Evolutionary conservation across 257 asterid species (phyloP).

Genomic region (Eustoma russellianum): DNA sequence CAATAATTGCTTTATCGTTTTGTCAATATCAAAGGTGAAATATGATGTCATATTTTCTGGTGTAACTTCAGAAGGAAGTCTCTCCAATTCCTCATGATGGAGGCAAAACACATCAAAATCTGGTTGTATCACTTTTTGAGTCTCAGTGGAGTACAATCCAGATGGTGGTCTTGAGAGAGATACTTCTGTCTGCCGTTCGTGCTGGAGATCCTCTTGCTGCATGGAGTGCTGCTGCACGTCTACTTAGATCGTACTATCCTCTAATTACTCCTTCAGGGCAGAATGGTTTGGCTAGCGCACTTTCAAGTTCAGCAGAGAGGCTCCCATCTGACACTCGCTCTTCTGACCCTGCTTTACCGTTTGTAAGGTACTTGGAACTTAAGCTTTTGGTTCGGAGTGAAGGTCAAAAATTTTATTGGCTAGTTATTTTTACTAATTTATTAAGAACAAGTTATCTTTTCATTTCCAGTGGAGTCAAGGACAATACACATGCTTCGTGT

Average conservation of each 20-base stretch:
- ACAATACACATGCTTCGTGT: too few relatives aligned
- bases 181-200: constrained; percentile 88
- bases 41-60: background rate
- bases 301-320: constrained; percentile 76
- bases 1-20: too few relatives aligned
- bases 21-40: background rate
- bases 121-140: constrained; percentile 76
- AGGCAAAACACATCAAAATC: constrained; percentile 72
- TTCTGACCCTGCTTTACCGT: constrained; percentile 95
- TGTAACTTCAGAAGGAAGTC: constrained; percentile 33
- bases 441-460: too few relatives aligned
- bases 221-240: constrained; percentile 99
- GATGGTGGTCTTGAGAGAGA: constrained; percentile 96
- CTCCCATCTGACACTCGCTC: constrained; percentile 94
- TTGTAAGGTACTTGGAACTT: constrained; percentile 89
- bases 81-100: constrained; percentile 56
- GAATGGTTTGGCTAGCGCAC: constrained; percentile 89
- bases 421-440: too few relatives aligned
- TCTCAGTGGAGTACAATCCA: constrained; percentile 99
- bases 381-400: too few relatives aligned
- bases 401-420: too few relatives aligned
- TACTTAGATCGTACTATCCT: constrained; percentile 95
- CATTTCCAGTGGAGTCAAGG: too few relatives aligned
- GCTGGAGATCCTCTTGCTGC: constrained; percentile 99
- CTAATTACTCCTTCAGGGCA: constrained; percentile 96